These are phyloP conservation scores for Saccharomycopsis fodiens DNA, from an alignment of 805 yeast species.

Conservation along the genomic window DNA sequence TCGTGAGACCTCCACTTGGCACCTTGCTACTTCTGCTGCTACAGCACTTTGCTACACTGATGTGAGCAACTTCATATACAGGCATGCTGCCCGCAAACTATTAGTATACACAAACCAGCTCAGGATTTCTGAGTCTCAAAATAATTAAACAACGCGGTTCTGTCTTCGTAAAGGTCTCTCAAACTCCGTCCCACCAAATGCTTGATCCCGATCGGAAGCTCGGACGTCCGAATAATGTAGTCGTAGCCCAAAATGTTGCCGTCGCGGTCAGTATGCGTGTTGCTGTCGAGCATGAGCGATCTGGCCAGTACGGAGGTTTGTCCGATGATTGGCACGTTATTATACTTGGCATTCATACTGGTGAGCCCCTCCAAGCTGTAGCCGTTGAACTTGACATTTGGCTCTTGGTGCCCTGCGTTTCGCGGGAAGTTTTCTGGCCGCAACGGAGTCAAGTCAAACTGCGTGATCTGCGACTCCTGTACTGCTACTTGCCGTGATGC, in stretches of 20 bases:
- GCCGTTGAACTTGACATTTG: conserved; percentile 4
- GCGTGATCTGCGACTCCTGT: conserved; percentile 8
- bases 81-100: no score
- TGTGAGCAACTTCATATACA: no score
- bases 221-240: not conserved
- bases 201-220: conserved; percentile 7
- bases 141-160: conserved; percentile 7
- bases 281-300: not conserved
- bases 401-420: not conserved
- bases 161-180: conserved; percentile 16
- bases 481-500: conserved; percentile 1
- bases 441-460: conserved; percentile 9
- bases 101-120: not conserved
- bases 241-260: conserved; percentile 14
- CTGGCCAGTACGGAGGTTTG: not conserved
- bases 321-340: not conserved
- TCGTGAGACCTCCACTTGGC: no score
- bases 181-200: conserved; percentile 16
- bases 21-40: no score
- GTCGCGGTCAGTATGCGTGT: not conserved
- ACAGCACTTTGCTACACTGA: no score
- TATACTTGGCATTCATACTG: not conserved
- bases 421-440: conserved; percentile 14
- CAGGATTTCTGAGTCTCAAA: not conserved
- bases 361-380: not conserved